Evolutionary conservation across 2,329 filamentous ascomycete species (phyloP), one percentile per base, ranked within the genome.

Genomic region (Colletotrichum agaves): DNA sequence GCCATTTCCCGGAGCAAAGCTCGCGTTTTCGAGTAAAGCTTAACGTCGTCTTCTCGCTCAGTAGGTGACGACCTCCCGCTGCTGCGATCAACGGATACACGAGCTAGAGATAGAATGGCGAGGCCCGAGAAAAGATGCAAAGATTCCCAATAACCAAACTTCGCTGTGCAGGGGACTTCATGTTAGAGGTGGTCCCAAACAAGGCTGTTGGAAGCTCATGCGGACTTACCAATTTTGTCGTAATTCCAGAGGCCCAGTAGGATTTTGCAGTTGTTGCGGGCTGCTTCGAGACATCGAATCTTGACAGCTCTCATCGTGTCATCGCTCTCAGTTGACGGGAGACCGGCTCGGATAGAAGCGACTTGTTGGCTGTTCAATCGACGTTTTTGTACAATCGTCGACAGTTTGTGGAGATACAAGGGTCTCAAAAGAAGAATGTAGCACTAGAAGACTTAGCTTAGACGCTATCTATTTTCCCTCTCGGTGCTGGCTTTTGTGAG

Each of bases 111-210:
- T 19, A 73, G 59, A 8, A 75, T 71, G 8, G 69, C 69, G 0
- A 74, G 52, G 46, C 71, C 59, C 0, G 73, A 74, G 52, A 75
- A 74, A 3, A 75, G 66, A 33, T 74, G 73, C 10, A 74, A 68
- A 1, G 71, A 72, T 19, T 74, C 71, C 70, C 71, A 75, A 23
- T 73, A 74, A 5, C 73, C 71, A 15, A 71, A 74, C 35, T 71
- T 71, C 1, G 71, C 73, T 71, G 11, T 43, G 12, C n/a, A 7
- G 0, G 15, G 21, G 7, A 12, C 5, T 15, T 2, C 1, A 0
- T 17, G 5, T 53, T 2, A 41, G 27, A 52, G 31, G 44, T 37
- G 7, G 17, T 39, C 3, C 27, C 2, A 12, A 1, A 19, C 3
- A 17, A 0, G 17, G 12, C 50, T 11, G 33, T 33, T 7, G 0